Percentiles rank a stretch among this genome's conserved stretches.
Evolutionary conservation across 2,329 filamentous ascomycete species (phyloP).

Genomic region (Neonectria magnoliae): DNA sequence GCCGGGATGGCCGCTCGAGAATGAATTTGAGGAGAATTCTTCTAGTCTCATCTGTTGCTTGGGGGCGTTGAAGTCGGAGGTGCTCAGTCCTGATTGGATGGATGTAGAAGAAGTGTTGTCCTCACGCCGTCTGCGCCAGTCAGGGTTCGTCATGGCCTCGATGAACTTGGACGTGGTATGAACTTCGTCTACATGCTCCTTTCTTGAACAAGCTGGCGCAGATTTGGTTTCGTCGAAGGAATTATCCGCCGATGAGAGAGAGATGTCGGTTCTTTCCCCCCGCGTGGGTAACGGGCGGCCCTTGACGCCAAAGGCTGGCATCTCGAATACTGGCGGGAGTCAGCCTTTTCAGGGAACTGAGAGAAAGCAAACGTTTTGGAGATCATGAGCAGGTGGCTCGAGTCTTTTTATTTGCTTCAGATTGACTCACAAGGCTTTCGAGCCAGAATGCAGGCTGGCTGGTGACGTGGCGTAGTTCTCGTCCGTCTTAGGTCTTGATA

Average conservation of each 20-base stretch:
- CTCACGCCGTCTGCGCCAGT: constrained; percentile 46
- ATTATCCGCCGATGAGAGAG: constrained; percentile 17
- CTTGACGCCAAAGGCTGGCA: constrained; percentile 22
- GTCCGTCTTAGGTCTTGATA: neutral
- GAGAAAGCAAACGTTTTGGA: neutral
- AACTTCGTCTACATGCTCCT: constrained; percentile 33
- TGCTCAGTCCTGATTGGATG: constrained; percentile 9
- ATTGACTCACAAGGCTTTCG: neutral
- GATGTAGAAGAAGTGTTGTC: constrained; percentile 20
- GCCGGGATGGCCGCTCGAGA: neutral
- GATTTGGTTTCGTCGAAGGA: constrained; percentile 27
- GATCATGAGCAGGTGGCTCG: neutral
- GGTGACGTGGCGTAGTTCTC: neutral
- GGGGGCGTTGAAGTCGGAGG: neutral
- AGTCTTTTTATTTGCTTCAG: neutral
- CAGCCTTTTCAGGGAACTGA: neutral
- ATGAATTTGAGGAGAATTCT: neutral
- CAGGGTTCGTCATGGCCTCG: constrained; percentile 49
- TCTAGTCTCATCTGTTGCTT: neutral
- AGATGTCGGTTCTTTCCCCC: constrained; percentile 12
- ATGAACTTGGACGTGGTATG: constrained; percentile 35
- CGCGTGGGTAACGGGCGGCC: constrained; percentile 17
- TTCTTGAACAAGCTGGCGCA: constrained; percentile 6
- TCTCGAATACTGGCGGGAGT: constrained; percentile 1
- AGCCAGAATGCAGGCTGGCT: neutral